Evolutionary conservation across 371 early-diverging fungal genomes (phyloP), one percentile per base, ranked within the genome.

Genomic region (Mortierella sp.): DNA sequence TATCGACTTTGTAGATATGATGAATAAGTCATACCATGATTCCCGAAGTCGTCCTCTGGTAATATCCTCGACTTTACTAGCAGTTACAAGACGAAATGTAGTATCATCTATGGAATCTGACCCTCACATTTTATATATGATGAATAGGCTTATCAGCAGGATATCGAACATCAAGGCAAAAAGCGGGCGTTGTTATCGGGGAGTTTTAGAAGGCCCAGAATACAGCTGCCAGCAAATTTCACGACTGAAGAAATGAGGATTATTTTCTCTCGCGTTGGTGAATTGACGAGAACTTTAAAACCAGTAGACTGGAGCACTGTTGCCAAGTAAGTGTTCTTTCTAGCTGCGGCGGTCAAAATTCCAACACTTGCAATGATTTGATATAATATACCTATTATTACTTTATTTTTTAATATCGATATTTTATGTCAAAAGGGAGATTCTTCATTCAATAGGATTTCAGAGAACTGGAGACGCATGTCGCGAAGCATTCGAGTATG

Each of bases 301-400:
- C 66, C 57, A 0, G 75, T 74, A 1, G 68, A 80, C 35, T 80
- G 80, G 80, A 28, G 56, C 3, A 26, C 32, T 2, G 62, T 80
- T 13, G 49, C 74, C 26, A 73, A 40, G 74, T 70, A 66, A 19
- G 57, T n/a, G 23, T 49, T 12, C 28, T 3, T 22, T 19, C n/a
- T 13, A 28, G 28, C 17, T 53, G 53, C 23, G 3, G 12, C 19
- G 40, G 23, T 26, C 13, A 23, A 5, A 3, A 12, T 26, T 5
- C 57, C 9, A 35, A 4, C 15, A 51, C 19, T 9, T 9, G 15
- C 19, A 2, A n/a, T 8, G 34, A 32, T 19, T n/a, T n/a, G 7
- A 26, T 9, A 23, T 15, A 51, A 15, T 5, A 51, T 6, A 6
- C 19, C 5, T 23, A 42, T 34, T 34, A 15, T 49, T 17, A 15